A percentile compares a stretch with the other conserved stretches of the same genome.
phyloP scores from a whole-genome alignment of 331 rosid genomes.

The Ulmus americana region DNA sequence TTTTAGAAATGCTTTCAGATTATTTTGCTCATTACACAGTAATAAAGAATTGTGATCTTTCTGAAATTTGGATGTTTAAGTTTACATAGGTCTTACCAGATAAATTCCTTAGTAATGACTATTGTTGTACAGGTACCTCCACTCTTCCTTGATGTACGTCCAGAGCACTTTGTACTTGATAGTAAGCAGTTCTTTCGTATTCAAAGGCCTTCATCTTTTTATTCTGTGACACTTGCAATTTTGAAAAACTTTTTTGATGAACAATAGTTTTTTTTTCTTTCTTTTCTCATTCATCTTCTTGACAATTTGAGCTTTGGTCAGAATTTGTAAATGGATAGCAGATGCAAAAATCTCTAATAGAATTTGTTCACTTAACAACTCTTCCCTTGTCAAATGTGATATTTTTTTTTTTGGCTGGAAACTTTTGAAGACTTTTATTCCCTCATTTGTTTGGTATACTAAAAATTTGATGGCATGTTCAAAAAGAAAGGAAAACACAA shows the following conservation, averaged over 20 bases:
- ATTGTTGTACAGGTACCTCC: slow-evolving; percentile 77
- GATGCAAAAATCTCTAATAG: not conserved
- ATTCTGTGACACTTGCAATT: not conserved
- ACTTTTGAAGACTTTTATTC: not conserved
- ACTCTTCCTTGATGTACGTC: slow-evolving; percentile 81
- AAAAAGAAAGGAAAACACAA: not conserved
- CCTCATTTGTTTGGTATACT: not conserved
- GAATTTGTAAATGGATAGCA: slow-evolving; percentile 10
- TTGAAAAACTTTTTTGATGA: not conserved
- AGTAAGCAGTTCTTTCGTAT: slow-evolving; percentile 56
- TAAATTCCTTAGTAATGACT: slow-evolving; percentile 15
- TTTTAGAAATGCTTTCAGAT: slow-evolving; percentile 13
- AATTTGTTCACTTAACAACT: not conserved
- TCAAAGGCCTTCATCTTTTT: not conserved
- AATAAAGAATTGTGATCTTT: not conserved
- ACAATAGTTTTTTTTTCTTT: not conserved
- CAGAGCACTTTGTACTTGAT: slow-evolving; percentile 82
- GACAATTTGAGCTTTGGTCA: not conserved
- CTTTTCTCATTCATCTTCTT: not conserved
- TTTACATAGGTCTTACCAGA: not conserved
- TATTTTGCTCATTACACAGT: not conserved
- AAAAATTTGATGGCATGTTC: not conserved
- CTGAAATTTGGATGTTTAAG: not conserved
- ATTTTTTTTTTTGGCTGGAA: not conserved
- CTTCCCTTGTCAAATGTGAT: not conserved